phyloP scores from a whole-genome alignment of 1,139 yeast species.

The Hyphopichia buzzinii region DNA sequence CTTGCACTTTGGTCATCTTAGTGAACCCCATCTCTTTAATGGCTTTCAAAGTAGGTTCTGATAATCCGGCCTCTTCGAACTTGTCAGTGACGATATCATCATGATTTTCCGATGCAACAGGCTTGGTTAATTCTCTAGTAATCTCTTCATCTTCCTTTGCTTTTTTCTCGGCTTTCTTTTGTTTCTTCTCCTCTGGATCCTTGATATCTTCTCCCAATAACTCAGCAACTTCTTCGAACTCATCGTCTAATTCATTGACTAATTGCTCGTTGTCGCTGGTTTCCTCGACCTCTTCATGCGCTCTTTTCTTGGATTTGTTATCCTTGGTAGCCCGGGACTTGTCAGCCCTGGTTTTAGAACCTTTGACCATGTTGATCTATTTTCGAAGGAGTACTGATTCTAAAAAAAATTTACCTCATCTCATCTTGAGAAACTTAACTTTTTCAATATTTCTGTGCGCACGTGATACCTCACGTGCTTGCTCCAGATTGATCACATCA shows the following conservation, averaged over 20 bases:
- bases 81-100: slow-evolving; percentile 26
- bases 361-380: slow-evolving; percentile 8
- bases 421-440: too few relatives aligned
- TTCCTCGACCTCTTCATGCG: slow-evolving; percentile 18
- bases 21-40: slow-evolving; percentile 83
- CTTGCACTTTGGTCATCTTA: slow-evolving; percentile 90
- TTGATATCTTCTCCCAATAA: slow-evolving; percentile 45
- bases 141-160: slow-evolving; percentile 18
- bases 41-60: slow-evolving; percentile 78
- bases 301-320: slow-evolving; percentile 20
- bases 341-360: slow-evolving; percentile 9
- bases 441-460: too few relatives aligned
- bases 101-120: slow-evolving; percentile 33
- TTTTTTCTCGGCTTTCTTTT: slow-evolving; percentile 16
- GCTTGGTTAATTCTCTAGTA: slow-evolving; percentile 24
- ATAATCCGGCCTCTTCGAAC: slow-evolving; percentile 58
- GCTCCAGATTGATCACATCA: too few relatives aligned
- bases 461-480: too few relatives aligned
- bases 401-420: slow-evolving; percentile 17
- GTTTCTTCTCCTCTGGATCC: slow-evolving; percentile 36
- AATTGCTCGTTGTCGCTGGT: slow-evolving; percentile 39
- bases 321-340: too few relatives aligned
- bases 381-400: slow-evolving; percentile 4
- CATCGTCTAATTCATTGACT: slow-evolving; percentile 50
- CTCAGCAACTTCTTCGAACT: slow-evolving; percentile 56